Evolutionary conservation across 768 basidiomycete species (phyloP).

Genomic region (Hygrophoropsis aurantiaca): DNA sequence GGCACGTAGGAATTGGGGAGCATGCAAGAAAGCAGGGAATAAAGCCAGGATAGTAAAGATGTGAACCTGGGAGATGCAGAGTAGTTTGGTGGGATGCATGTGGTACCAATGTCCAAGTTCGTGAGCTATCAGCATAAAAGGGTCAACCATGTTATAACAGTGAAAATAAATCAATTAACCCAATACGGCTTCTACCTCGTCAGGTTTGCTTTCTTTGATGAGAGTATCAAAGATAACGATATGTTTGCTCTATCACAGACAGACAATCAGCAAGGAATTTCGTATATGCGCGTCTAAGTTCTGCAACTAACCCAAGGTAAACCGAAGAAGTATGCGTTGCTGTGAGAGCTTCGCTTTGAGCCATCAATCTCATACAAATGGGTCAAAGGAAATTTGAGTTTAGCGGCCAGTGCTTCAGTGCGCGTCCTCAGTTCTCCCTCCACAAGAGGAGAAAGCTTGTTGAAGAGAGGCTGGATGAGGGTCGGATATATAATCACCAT

Average conservation of each 20-base stretch:
- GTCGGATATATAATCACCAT: slow-evolving; percentile 85
- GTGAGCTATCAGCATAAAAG: slow-evolving; percentile 66
- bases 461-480: slow-evolving; percentile 94
- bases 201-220: slow-evolving; percentile 85
- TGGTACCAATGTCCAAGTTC: slow-evolving; percentile 97
- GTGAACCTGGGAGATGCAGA: slow-evolving; percentile 84
- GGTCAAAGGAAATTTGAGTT: slow-evolving; percentile 90
- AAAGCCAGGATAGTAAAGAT: slow-evolving; percentile 82
- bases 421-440: slow-evolving; percentile 74
- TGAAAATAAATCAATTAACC: slow-evolving; percentile 32
- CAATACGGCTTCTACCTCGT: slow-evolving; percentile 96
- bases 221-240: slow-evolving; percentile 98
- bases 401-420: slow-evolving; percentile 74
- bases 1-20: slow-evolving; percentile 72
- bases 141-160: not conserved
- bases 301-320: slow-evolving; percentile 75
- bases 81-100: slow-evolving; percentile 86
- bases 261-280: not conserved
- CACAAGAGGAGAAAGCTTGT: slow-evolving; percentile 88
- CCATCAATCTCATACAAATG: slow-evolving; percentile 97
- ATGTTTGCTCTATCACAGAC: slow-evolving; percentile 68
- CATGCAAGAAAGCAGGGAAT: slow-evolving; percentile 88
- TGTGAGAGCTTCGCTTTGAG: slow-evolving; percentile 91
- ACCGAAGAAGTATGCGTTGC: slow-evolving; percentile 98
- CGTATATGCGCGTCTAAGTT: not conserved